Conservation (phyloP, 2,329 filamentous ascomycete species). For the Claviceps cyperi region DNA sequence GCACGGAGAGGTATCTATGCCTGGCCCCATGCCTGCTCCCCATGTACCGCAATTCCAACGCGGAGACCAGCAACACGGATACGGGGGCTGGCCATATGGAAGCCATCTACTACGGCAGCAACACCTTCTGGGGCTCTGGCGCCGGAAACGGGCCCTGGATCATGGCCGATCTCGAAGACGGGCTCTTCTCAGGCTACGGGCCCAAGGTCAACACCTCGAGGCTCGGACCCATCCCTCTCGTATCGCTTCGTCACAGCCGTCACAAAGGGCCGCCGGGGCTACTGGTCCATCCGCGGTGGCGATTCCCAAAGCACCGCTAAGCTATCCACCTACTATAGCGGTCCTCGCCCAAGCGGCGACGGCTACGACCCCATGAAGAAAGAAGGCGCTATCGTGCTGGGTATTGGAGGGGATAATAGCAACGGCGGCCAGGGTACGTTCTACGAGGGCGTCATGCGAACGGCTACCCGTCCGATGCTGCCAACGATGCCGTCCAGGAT, state of each 20-base stretch:
- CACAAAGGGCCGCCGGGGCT: slow-evolving; percentile 39
- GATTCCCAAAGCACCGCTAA: slow-evolving; percentile 35
- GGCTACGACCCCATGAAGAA: slow-evolving; percentile 45
- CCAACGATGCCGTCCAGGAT: slow-evolving; percentile 43
- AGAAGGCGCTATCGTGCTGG: slow-evolving; percentile 52
- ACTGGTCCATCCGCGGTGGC: slow-evolving; percentile 46
- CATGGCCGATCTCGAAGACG: slow-evolving; percentile 56
- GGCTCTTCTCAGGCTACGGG: slow-evolving; percentile 42
- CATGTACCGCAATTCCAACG: slow-evolving; percentile 20
- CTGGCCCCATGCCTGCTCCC: too few relatives aligned
- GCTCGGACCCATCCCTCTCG: slow-evolving; percentile 38
- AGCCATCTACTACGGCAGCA: slow-evolving; percentile 47
- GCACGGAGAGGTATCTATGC: too few relatives aligned
- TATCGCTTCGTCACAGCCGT: slow-evolving; percentile 41
- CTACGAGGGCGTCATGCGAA: slow-evolving; percentile 50
- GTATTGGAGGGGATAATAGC: slow-evolving; percentile 56
- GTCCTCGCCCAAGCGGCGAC: slow-evolving; percentile 31
- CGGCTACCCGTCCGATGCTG: slow-evolving; percentile 44
- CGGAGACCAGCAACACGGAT: slow-evolving; percentile 35
- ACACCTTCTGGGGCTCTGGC: slow-evolving; percentile 40
- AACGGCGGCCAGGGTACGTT: slow-evolving; percentile 45
- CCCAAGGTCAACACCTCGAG: slow-evolving; percentile 31
- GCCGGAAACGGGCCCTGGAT: slow-evolving; percentile 48
- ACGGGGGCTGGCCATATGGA: slow-evolving; percentile 55
- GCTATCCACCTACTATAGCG: slow-evolving; percentile 44